phyloP scores from a whole-genome alignment of 176 grass and related monocot species.

The Cenchrus americanus region DNA sequence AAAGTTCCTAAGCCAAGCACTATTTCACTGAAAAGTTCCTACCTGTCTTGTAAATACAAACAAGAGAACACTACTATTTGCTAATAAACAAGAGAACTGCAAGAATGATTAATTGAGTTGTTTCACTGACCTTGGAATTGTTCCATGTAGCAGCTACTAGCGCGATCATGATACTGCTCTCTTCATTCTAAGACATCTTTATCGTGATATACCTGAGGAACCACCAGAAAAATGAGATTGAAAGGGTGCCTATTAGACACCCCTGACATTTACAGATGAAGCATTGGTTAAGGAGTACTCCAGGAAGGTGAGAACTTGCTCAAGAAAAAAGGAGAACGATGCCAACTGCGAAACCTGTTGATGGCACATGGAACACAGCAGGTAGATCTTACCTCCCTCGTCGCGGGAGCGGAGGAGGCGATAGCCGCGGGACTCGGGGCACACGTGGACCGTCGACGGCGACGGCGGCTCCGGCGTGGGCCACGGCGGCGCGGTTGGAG shows the following conservation, averaged over 20 bases:
- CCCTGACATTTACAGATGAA: slow-evolving; percentile 86
- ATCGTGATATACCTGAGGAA: slow-evolving; percentile 91
- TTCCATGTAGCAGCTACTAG: slow-evolving; percentile 83
- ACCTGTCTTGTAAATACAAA: too few species aligned
- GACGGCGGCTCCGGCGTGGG: too few species aligned
- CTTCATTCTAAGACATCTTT: slow-evolving; percentile 93
- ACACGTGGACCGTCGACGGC: too few species aligned
- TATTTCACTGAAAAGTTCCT: too few species aligned
- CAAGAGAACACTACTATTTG: too few species aligned
- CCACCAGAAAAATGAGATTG: slow-evolving; percentile 50
- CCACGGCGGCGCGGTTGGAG: too few species aligned
- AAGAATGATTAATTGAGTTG: too few species aligned
- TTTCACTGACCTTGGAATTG: slow-evolving; percentile 23
- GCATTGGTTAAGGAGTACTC: slow-evolving; percentile 76
- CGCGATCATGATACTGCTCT: slow-evolving; percentile 95
- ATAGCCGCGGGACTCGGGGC: too few species aligned
- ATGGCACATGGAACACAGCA: slow-evolving; percentile 15
- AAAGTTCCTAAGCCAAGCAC: too few species aligned
- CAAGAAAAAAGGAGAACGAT: slow-evolving; percentile 50
- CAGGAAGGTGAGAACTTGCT: slow-evolving; percentile 65
- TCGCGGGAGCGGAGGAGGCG: too few species aligned
- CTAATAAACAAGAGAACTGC: too few species aligned
- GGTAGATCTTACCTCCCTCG: too few species aligned
- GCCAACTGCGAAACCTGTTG: slow-evolving; percentile 30
- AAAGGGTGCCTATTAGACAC: slow-evolving; percentile 53